Evolutionary conservation across 805 yeast genomes (phyloP).

Genomic region (Candida easanensis): DNA sequence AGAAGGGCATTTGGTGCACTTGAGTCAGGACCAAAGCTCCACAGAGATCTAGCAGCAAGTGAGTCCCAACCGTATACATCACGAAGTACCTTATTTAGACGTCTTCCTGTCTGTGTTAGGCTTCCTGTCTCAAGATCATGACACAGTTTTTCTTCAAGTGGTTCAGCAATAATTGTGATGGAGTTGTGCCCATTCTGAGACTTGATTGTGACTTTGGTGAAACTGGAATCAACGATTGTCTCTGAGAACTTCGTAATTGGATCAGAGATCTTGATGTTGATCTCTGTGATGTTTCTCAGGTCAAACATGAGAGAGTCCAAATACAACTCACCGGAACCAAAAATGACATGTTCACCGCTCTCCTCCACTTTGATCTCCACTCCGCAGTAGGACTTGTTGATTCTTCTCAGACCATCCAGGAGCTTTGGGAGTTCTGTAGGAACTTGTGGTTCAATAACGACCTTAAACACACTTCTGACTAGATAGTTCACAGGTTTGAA

Average conservation of each 20-base stretch:
- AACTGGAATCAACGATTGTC: constrained; percentile 63
- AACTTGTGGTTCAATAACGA: constrained; percentile 76
- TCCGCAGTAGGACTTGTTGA: constrained; percentile 64
- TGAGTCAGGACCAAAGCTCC: constrained; percentile 69
- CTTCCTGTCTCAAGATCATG: constrained; percentile 53
- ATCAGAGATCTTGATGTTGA: constrained; percentile 79
- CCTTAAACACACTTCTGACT: constrained; percentile 62
- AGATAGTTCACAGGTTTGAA: constrained; percentile 44
- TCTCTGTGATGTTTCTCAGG: constrained; percentile 53
- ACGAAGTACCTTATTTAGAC: constrained; percentile 53
- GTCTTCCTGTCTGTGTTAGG: constrained; percentile 30
- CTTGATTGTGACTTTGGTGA: constrained; percentile 60
- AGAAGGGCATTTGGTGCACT: constrained; percentile 49
- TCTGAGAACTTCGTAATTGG: constrained; percentile 82
- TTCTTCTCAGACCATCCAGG: constrained; percentile 61
- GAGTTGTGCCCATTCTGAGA: constrained; percentile 53
- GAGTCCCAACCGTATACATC: constrained; percentile 76
- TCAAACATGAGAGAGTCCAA: constrained; percentile 83
- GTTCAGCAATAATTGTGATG: constrained; percentile 75
- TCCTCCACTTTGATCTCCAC: constrained; percentile 74
- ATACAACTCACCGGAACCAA: constrained; percentile 86
- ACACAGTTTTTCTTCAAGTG: constrained; percentile 54
- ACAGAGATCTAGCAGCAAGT: constrained; percentile 73
- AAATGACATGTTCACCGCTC: constrained; percentile 78
- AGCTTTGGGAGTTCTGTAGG: constrained; percentile 79